Percentiles rank a stretch among this genome's conserved stretches.
These are phyloP conservation scores for Cercospora beticola DNA, from an alignment of 2,329 filamentous ascomycete species.

Conservation along the genomic window DNA sequence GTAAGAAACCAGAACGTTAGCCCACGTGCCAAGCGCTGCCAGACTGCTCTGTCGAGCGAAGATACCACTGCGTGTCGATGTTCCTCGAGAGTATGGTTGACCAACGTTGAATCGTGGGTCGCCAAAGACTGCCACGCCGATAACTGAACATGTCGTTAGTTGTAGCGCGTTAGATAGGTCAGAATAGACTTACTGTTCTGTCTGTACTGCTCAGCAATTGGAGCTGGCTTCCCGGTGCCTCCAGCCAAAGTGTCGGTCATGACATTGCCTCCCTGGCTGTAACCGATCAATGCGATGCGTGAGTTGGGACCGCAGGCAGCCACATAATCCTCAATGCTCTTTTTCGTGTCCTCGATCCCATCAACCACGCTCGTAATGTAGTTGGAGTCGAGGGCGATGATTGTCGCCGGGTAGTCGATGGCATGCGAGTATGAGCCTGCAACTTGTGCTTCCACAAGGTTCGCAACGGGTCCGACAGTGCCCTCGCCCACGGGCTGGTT, in stretches of 20 bases:
- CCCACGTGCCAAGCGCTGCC: conserved; percentile 22
- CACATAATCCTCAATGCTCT: conserved; percentile 36
- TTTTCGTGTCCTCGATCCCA: conserved; percentile 37
- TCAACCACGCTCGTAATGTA: conserved; percentile 32
- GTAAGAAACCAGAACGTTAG: conserved; percentile 26
- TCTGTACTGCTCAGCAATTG: conserved; percentile 30
- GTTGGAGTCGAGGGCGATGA: conserved; percentile 25
- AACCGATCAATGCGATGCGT: conserved; percentile 42
- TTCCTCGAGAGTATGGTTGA: conserved; percentile 37
- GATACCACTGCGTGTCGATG: conserved; percentile 33
- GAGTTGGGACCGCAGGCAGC: conserved; percentile 27
- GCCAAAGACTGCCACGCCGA: conserved; percentile 41
- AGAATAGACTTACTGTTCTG: conserved; percentile 27
- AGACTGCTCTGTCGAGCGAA: conserved; percentile 24
- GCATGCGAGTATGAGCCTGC: conserved; percentile 39
- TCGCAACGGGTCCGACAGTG: conserved; percentile 37
- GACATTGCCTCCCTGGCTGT: conserved; percentile 37
- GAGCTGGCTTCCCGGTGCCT: conserved; percentile 30
- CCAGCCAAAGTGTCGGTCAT: conserved; percentile 22
- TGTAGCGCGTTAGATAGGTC: background rate
- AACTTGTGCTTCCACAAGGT: conserved; percentile 33
- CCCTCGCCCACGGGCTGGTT: conserved; percentile 36
- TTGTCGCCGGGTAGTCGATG: conserved; percentile 32
- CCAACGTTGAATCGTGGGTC: conserved; percentile 38
- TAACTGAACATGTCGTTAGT: conserved; percentile 23